phyloP scores from a whole-genome alignment of 139 green algal species.

The Tetratostichococcus sp. region DNA sequence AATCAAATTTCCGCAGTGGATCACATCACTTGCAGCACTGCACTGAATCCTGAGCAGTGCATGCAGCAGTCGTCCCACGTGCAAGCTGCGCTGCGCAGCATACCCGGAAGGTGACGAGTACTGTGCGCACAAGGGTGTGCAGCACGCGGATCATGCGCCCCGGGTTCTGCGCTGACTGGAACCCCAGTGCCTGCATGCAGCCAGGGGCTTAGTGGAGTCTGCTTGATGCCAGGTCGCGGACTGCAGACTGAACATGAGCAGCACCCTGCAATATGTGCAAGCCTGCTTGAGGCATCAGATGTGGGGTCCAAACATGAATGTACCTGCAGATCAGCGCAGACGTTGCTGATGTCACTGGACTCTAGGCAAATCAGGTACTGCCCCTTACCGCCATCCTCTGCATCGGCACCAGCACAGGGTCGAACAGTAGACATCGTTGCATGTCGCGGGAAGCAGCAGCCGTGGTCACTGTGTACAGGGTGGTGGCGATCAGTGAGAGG shows the following conservation, averaged over 20 bases:
- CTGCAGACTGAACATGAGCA: no score
- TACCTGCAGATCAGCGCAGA: conserved; percentile 54
- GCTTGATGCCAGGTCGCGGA: no score
- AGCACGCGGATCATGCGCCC: conserved; percentile 50
- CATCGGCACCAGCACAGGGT: not conserved
- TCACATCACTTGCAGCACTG: no score
- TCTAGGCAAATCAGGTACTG: conserved; percentile 56
- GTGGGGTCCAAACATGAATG: no score
- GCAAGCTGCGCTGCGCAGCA: no score
- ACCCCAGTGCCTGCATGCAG: conserved; percentile 8
- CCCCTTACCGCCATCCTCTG: conserved; percentile 5
- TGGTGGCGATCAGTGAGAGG: no score
- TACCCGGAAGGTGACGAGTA: conserved; percentile 48
- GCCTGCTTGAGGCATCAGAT: no score
- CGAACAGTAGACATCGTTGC: no score
- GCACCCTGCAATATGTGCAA: no score
- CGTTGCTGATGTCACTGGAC: conserved; percentile 60
- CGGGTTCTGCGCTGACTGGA: conserved; percentile 35
- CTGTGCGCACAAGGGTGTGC: conserved; percentile 45
- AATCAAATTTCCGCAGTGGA: no score
- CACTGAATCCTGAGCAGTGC: no score
- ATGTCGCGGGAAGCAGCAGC: not conserved
- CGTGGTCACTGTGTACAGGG: not conserved
- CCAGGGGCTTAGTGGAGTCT: not conserved
- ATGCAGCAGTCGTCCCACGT: no score